Evolutionary conservation across 495 filamentous ascomycete species (phyloP), one percentile per base, ranked within the genome.

Genomic region (Penicillium maclennaniae): DNA sequence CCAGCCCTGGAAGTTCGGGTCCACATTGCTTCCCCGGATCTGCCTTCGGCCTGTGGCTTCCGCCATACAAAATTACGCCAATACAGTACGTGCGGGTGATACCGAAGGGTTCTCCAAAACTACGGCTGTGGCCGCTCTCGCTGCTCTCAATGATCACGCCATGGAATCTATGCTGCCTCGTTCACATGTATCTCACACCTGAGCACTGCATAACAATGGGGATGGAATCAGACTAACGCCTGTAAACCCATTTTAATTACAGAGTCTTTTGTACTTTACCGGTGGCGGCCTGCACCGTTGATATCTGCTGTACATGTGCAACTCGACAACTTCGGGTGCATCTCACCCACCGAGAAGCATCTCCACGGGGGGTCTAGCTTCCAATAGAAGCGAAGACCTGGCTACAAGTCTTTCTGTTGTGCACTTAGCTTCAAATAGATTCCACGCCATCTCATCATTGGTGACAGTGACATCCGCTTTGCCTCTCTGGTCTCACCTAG

Each of bases 1-100:
- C 41, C 28, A 28, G 26, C 28, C 27, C 20, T 39, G 19, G 1
- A 12, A 2, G 31, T 34, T 12, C 16, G 19, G 14, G 26, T 15
- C 6, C 16, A 38, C 12, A 16, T 25, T 19, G 16, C 34, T 52
- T 52, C 49, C 49, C 49, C 49, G 42, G 49, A 52, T 52, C 43
- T 52, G 19, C 49, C 20, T 12, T 27, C 16, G 40, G 26, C 27
- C 48, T 44, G 26, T 23, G 23, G 10, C 27, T 12, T 31, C 27
- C 27, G 27, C 27, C 27, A 7, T 31, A 12, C 27, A 7, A 7
- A 31, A 31, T 6, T 7, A 31, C 27, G 2, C 27, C 4, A 31
- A 31, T 31, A 31, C 27, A 5, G 23, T 23, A 23, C 5, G 2
- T 12, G 27, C 27, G 27, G 27, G 1, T 12, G 7, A 31, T 12